These are phyloP conservation scores for Arabidopsis hybrid DNA, from an alignment of 441 rosid species.

Conservation along the genomic window DNA sequence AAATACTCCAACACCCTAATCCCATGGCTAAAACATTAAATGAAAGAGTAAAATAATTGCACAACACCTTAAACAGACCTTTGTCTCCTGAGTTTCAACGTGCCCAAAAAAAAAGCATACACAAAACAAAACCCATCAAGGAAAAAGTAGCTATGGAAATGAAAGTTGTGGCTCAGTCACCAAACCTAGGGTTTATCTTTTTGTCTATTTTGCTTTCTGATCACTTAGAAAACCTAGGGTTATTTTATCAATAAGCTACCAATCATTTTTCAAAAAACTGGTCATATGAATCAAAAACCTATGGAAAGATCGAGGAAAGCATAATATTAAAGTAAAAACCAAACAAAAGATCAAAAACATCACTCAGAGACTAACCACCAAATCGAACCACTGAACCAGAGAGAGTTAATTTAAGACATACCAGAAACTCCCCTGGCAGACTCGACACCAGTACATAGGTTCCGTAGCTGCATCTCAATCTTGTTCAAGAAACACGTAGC, in stretches of 20 bases:
- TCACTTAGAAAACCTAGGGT: constrained; percentile 28
- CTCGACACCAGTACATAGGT: constrained; percentile 66
- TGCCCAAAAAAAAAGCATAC: background rate
- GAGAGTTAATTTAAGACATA: constrained; percentile 6
- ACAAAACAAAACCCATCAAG: constrained; percentile 15
- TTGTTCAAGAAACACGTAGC: constrained; percentile 83
- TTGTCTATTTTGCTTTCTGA: background rate
- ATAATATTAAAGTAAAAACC: background rate
- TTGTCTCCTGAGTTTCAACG: background rate
- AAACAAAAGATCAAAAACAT: constrained; percentile 42
- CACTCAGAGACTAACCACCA: constrained; percentile 16
- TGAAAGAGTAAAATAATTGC: constrained; percentile 41
- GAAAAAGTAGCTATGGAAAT: constrained; percentile 18
- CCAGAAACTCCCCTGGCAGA: constrained; percentile 51
- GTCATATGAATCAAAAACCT: constrained; percentile 11
- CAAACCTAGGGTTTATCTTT: constrained; percentile 39
- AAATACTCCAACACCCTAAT: constrained; percentile 8
- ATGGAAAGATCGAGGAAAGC: constrained; percentile 22
- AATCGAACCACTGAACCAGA: constrained; percentile 17
- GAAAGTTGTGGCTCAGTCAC: constrained; percentile 24
- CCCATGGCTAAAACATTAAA: constrained; percentile 7
- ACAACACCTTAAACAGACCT: constrained; percentile 27
- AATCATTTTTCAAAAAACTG: constrained; percentile 10
- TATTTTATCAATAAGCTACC: constrained; percentile 12
- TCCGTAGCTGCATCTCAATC: constrained; percentile 86